Percentiles rank a stretch among this genome's conserved stretches.
Conservation (phyloP, 2,329 filamentous ascomycete species). For the Thielaviopsis populi region DNA sequence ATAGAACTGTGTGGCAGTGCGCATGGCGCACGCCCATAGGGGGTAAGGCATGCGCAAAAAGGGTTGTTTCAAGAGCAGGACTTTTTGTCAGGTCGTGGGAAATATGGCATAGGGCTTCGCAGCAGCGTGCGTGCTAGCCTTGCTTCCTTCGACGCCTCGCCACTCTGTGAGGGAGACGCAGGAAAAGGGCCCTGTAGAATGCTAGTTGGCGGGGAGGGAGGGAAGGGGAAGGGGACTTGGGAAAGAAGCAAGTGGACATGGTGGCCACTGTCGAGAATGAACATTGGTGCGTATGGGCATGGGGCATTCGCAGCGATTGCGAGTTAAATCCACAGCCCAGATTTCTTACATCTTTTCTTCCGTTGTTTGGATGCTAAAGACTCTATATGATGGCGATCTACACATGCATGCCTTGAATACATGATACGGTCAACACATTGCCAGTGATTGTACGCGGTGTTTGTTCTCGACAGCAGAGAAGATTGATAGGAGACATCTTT, state of each 20-base stretch:
- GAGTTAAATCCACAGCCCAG: too few species aligned
- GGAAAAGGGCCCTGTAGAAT: background rate
- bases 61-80: background rate
- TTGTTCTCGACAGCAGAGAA: background rate
- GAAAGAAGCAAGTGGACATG: background rate
- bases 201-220: background rate
- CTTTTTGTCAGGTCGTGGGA: background rate
- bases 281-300: too few species aligned
- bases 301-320: too few species aligned
- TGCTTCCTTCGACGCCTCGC: too few species aligned
- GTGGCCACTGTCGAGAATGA: background rate
- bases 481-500: background rate
- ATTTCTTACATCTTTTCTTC: too few species aligned
- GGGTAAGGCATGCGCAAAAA: background rate
- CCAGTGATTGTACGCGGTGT: background rate
- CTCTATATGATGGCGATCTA: background rate
- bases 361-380: too few species aligned
- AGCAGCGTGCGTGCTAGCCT: background rate
- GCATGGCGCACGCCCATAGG: background rate
- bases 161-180: background rate
- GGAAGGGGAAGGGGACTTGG: background rate
- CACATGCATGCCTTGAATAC: background rate
- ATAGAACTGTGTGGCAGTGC: conserved; percentile 9
- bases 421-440: background rate
- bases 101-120: background rate